phyloP scores from a whole-genome alignment of 768 basidiomycete species.

The Tubosaeta sp. region DNA sequence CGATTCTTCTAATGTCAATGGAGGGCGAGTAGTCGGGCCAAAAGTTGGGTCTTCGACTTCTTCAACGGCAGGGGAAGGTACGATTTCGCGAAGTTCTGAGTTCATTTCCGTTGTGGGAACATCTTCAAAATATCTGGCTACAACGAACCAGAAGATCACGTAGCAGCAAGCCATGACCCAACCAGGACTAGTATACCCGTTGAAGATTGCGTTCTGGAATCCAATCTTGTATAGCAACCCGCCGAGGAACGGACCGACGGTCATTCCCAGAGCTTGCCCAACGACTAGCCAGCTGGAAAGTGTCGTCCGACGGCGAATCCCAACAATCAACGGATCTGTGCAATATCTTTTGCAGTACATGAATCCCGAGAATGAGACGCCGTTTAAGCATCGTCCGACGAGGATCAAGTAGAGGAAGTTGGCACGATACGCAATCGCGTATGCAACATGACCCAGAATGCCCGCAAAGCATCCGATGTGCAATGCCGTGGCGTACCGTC shows the following conservation, averaged over 20 bases:
- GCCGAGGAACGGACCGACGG: conserved; percentile 59
- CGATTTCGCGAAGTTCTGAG: conserved; percentile 9
- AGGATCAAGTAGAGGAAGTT: conserved; percentile 66
- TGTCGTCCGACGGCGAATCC: conserved; percentile 56
- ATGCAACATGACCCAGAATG: conserved; percentile 54
- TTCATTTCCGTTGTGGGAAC: conserved; percentile 22
- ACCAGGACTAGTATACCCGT: conserved; percentile 63
- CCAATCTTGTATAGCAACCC: conserved; percentile 61
- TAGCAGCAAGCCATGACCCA: conserved; percentile 61
- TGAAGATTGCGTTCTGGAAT: conserved; percentile 52
- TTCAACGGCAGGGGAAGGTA: background rate
- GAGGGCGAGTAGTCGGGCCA: background rate
- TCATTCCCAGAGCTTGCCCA: conserved; percentile 59
- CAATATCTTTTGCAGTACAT: conserved; percentile 71
- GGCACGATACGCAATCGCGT: conserved; percentile 56
- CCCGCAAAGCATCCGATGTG: conserved; percentile 50
- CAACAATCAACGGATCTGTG: conserved; percentile 61
- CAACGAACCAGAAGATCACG: conserved; percentile 45
- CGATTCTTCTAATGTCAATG: conserved; percentile 5
- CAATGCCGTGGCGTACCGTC: conserved; percentile 51
- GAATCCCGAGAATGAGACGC: conserved; percentile 56
- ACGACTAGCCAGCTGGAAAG: conserved; percentile 61
- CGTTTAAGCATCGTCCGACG: conserved; percentile 62
- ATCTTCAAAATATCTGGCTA: conserved; percentile 38
- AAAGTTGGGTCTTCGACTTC: conserved; percentile 2